Evolutionary conservation across 2,329 filamentous ascomycete genomes (phyloP), one percentile per base, ranked within the genome.

Genomic region (Pseudogymnoascus verrucosus): DNA sequence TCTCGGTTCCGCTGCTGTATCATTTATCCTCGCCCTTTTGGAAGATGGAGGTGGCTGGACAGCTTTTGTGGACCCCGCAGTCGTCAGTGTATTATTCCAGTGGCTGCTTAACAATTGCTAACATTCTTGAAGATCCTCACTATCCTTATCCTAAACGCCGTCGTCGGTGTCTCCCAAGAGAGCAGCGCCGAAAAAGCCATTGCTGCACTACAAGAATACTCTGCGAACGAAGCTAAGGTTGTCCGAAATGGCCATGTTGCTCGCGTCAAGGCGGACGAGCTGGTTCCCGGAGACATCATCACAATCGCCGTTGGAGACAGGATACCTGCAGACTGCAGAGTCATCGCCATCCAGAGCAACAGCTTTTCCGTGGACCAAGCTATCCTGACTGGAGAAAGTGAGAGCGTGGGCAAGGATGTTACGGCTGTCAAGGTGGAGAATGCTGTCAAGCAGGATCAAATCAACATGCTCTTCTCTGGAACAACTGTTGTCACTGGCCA

Each of bases 401-500:
- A 98, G 79, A 98, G 93, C 75, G 93, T 99, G 61, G 84, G 88
- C 74, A 99, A 99, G 78, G 90, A 93, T 71, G 84, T 83, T 60
- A 75, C 75, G 2, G 80, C 83, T 5, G 80, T 98, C 68, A 80
- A 84, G 69, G 95, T 98, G 73, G 79, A 83, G 54, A 88, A 89
- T 77, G 93, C 93, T 51, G 96, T 99, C 69, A 91, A 96, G 78
- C 95, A 99, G 79, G 95, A 99, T 75, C 95, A 98, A 79, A 79
- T 89, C 79, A 99, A 99, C 77, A 97, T 96, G 85, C 83, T 99
- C 65, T 99, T 99, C 78, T 99, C 96, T 1, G 96, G 96, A 71
- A 99, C 96, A 5, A 98, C 95, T 2, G 92, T 99, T 16, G 93
- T 97, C 19, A 96, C 90, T 68, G 95, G 95, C 66, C 91, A 93